Base-by-base conservation (phyloP, 805 yeast species). In the Schwanniomyces polymorphus region DNA sequence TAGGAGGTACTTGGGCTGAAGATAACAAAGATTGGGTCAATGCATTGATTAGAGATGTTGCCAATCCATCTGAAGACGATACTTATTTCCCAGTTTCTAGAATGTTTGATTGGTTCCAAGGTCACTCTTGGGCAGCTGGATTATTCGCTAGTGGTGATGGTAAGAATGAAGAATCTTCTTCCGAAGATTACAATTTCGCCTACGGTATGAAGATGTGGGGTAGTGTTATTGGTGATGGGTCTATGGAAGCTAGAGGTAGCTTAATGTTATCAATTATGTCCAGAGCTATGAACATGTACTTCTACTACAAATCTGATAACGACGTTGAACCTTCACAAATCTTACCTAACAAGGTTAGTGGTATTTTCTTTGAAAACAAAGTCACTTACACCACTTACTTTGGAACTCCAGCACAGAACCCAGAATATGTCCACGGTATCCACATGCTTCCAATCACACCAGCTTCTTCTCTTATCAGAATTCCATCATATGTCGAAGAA, bases 91-190 rank as follows among this genome's bases (percentile, higher is more conserved):
- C 91, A n/a, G 85, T 80, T 5, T 85, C 77, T 42, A 76, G 91
- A 64, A 76, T 81, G 48, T 86, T 85, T 64, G 89, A 85, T 59
- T 86, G 89, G 90, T 86, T 67, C 60, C 77, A 78, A 49, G 91
- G 91, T 1, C 91, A 86, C 59, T 84, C 91, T 0, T 85, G 87
- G 85, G 91, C 91, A 0, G 81, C 82, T 55, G 91, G 92, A 3
- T 69, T 86, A 25, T 84, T 80, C 56, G 75, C 78, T 27, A 73
- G 82, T 55, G 87, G 86, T 8, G 91, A 86, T 61, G 91, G 92
- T 39, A 82, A 83, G 53, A 86, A 86, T 61, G 83, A 86, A 64
- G 91, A 86, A 63, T 82, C 88, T 0, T 76, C 82, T 23, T 81
- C 88, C 8, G 91, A 86, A 63, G 91, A 86, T 61, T 84, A 84